phyloP scores from a whole-genome alignment of 768 basidiomycete genomes.

The Lactarius indigo region DNA sequence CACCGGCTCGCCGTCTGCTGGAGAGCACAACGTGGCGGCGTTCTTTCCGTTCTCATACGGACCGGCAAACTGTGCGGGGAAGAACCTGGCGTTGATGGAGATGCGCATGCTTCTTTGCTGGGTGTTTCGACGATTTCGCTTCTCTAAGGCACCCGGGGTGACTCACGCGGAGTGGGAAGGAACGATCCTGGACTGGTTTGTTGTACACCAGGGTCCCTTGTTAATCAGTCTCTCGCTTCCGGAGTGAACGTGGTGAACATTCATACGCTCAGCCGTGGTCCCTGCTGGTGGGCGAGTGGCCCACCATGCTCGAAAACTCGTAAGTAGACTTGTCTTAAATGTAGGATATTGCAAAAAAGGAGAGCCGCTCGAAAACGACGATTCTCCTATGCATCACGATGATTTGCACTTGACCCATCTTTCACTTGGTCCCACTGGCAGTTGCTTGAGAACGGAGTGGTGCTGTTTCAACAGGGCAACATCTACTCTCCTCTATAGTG shows the following conservation, averaged over 20 bases:
- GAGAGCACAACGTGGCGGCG: background rate
- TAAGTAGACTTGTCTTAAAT: no score
- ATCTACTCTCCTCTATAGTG: background rate
- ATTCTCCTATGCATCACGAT: background rate
- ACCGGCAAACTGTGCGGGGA: background rate
- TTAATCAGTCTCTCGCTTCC: background rate
- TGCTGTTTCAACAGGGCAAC: background rate
- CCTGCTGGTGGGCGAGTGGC: no score
- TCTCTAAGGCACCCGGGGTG: background rate
- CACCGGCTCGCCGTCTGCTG: background rate
- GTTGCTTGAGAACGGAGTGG: background rate
- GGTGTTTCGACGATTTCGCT: background rate
- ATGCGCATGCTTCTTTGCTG: background rate
- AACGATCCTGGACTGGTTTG: background rate
- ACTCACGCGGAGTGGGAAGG: background rate
- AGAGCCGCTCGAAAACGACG: no score
- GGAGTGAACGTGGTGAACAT: background rate
- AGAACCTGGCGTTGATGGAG: background rate
- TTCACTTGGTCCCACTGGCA: slow-evolving; percentile 4
- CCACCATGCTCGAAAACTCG: no score
- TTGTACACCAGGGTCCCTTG: background rate
- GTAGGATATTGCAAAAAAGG: no score
- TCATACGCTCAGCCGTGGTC: no score
- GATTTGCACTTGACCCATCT: slow-evolving; percentile 4
- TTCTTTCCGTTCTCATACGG: background rate